Evolutionary conservation across 225 moss, liverwort and hornwort species (phyloP).

Genomic region (Sphagnum contortum): DNA sequence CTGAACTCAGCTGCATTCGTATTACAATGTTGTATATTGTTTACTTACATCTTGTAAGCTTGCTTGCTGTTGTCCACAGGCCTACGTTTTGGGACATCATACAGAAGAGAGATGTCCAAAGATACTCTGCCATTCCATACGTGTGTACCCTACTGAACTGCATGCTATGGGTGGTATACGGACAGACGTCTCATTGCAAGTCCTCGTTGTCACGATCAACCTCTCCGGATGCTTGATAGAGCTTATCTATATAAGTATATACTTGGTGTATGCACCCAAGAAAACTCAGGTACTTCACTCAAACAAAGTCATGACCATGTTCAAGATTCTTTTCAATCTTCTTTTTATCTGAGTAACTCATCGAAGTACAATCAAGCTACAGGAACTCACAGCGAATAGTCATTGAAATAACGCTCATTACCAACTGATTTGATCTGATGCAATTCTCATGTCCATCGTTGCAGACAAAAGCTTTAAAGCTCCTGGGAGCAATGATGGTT

Average conservation of each 20-base stretch:
- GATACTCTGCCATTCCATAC: conserved; percentile 61
- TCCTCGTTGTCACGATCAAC: conserved; percentile 72
- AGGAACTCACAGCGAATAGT: no score
- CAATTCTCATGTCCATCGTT: background rate
- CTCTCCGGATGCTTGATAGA: conserved; percentile 52
- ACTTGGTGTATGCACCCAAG: conserved; percentile 15
- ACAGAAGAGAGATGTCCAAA: conserved; percentile 37
- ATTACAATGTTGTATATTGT: no score
- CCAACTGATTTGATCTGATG: background rate
- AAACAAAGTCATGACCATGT: background rate
- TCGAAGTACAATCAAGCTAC: no score
- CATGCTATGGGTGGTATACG: conserved; percentile 80
- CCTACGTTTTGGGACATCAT: conserved; percentile 69
- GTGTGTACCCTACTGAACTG: conserved; percentile 74
- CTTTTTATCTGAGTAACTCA: background rate
- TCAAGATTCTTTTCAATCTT: background rate
- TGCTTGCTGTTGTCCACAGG: conserved; percentile 11
- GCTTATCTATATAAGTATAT: conserved; percentile 37
- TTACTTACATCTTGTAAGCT: no score
- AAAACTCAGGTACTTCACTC: conserved; percentile 15
- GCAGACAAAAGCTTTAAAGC: background rate
- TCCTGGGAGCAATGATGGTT: no score
- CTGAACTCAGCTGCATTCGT: no score
- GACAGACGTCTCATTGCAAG: conserved; percentile 36
- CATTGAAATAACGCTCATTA: no score